A percentile compares a stretch with the other conserved stretches of the same genome.
phyloP scores from a whole-genome alignment of 495 filamentous ascomycete genomes.

The Acidomyces sp. region DNA sequence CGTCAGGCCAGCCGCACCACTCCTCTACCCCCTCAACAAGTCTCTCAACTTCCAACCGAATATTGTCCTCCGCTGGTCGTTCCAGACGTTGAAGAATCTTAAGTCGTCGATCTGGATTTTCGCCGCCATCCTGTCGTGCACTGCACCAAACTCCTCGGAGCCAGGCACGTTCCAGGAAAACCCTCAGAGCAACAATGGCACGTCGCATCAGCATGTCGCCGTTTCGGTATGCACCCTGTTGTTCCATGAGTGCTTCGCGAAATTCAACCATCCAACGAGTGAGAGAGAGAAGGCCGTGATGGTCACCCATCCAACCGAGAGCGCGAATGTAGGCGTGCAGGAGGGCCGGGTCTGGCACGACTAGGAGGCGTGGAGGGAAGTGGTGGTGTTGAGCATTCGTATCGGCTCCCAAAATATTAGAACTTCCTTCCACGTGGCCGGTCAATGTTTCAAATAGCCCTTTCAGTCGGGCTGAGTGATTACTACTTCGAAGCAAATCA shows the following conservation, averaged over 20 bases:
- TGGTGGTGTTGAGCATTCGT: neutral
- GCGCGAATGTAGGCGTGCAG: slow-evolving; percentile 30
- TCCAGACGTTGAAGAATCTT: slow-evolving; percentile 5
- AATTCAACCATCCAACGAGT: slow-evolving; percentile 22
- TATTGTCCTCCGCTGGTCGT: slow-evolving; percentile 17
- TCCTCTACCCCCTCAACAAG: slow-evolving; percentile 33
- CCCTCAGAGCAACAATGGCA: slow-evolving; percentile 39
- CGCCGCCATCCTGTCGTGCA: neutral
- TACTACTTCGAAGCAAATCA: slow-evolving; percentile 3
- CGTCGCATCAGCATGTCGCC: slow-evolving; percentile 36
- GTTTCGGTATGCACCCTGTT: slow-evolving; percentile 21
- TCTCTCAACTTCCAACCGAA: slow-evolving; percentile 26
- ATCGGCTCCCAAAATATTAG: neutral
- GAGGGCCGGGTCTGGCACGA: slow-evolving; percentile 12
- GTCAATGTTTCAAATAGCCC: neutral
- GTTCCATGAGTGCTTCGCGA: slow-evolving; percentile 11
- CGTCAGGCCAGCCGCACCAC: slow-evolving; percentile 43
- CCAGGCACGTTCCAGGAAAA: slow-evolving; percentile 40
- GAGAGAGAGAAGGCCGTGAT: slow-evolving; percentile 23
- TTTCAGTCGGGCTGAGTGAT: neutral
- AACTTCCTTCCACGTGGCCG: neutral
- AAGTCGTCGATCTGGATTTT: neutral
- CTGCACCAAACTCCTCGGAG: neutral
- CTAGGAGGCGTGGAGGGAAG: slow-evolving; percentile 13
- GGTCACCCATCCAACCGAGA: slow-evolving; percentile 24